These are phyloP conservation scores for Pseudozyma sp. DNA, from an alignment of 1,284 basidiomycete genomes.

Conservation along the genomic window DNA sequence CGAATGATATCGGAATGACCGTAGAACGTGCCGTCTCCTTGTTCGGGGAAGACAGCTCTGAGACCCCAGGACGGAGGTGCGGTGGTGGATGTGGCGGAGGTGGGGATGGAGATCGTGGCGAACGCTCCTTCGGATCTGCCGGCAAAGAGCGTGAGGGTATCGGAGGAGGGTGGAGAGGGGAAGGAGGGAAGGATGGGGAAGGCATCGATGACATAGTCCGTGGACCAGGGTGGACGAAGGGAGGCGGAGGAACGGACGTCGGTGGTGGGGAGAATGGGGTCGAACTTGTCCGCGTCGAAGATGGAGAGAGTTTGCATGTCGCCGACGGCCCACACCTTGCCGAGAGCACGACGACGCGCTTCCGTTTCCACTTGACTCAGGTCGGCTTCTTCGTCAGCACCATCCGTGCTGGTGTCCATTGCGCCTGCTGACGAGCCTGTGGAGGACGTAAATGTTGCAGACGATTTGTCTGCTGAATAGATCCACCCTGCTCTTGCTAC, in stretches of 20 bases:
- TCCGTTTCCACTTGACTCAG: conserved; percentile 38
- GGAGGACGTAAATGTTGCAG: conserved; percentile 1
- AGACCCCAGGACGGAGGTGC: conserved; percentile 20
- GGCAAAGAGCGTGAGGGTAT: conserved; percentile 29
- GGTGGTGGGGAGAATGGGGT: conserved; percentile 43
- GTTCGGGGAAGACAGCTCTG: conserved; percentile 42
- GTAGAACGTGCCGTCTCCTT: conserved; percentile 32
- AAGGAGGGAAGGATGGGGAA: conserved; percentile 26
- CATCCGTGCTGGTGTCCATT: conserved; percentile 33
- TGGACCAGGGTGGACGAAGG: conserved; percentile 57
- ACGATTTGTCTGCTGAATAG: conserved; percentile 9
- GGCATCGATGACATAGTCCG: conserved; percentile 66
- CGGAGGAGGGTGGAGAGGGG: conserved; percentile 9
- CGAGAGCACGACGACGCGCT: conserved; percentile 41
- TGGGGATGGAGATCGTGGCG: conserved; percentile 28
- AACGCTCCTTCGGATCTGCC: conserved; percentile 45
- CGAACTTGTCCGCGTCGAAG: conserved; percentile 64
- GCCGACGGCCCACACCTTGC: conserved; percentile 61
- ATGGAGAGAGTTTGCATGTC: conserved; percentile 67
- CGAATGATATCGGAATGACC: conserved; percentile 61
- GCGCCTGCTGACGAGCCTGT: conserved; percentile 3
- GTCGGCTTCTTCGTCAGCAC: conserved; percentile 26
- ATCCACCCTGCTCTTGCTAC: conserved; percentile 64
- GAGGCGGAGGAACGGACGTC: conserved; percentile 52
- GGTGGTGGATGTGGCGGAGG: background rate